These are phyloP conservation scores for Balakata baccata DNA, from an alignment of 345 rosid genomes.

Conservation along the genomic window DNA sequence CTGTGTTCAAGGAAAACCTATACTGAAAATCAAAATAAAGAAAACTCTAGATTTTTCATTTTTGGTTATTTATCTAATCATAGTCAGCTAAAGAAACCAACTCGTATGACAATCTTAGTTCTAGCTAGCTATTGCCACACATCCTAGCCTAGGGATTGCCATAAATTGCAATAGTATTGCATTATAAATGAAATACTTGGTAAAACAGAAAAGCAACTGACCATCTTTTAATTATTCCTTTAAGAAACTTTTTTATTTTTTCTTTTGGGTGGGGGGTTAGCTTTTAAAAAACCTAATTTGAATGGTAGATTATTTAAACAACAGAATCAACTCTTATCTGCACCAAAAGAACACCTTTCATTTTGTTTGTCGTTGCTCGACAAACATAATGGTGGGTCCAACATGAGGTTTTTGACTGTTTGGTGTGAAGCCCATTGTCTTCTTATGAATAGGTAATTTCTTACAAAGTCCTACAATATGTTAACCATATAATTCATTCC, in stretches of 20 bases:
- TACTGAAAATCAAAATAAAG: too few relatives aligned
- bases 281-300: too few relatives aligned
- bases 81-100: background rate
- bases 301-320: too few relatives aligned
- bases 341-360: background rate
- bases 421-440: background rate
- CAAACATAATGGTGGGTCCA: background rate
- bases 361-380: background rate
- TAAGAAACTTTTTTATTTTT: too few relatives aligned
- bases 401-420: background rate
- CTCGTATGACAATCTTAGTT: background rate
- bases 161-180: background rate
- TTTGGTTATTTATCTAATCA: background rate
- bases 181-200: too few relatives aligned
- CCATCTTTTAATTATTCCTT: too few relatives aligned
- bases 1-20: too few relatives aligned
- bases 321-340: background rate
- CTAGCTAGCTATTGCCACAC: background rate
- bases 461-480: background rate
- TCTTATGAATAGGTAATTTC: background rate
- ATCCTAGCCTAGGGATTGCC: too few relatives aligned
- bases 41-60: background rate
- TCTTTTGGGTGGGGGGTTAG: too few relatives aligned
- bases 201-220: too few relatives aligned
- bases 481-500: background rate